Percentiles rank a stretch among this genome's conserved stretches.
Conservation (phyloP, 306 rosid genomes). For the Trifolium subterraneum region DNA sequence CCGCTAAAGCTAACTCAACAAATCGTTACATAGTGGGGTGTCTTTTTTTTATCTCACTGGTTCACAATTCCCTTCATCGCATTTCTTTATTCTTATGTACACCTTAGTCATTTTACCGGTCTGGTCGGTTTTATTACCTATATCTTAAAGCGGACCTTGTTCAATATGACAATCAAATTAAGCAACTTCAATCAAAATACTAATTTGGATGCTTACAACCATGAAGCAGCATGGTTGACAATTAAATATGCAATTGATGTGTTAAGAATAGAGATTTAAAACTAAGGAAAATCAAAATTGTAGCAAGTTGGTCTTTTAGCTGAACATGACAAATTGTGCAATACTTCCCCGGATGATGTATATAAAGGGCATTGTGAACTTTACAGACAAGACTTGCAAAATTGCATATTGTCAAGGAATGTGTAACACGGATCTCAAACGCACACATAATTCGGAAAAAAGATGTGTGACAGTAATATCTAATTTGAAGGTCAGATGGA, state of each 20-base stretch:
- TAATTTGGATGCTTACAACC: slow-evolving; percentile 13
- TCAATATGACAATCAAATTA: background rate
- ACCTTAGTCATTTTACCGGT: background rate
- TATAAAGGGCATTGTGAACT: slow-evolving; percentile 19
- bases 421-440: background rate
- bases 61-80: background rate
- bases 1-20: background rate
- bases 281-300: background rate
- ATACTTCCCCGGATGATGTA: slow-evolving; percentile 1
- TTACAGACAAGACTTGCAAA: background rate
- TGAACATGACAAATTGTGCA: slow-evolving; percentile 12
- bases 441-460: background rate
- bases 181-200: slow-evolving; percentile 23
- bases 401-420: background rate
- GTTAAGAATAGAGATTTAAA: background rate
- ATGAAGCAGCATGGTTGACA: slow-evolving; percentile 8
- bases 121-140: background rate
- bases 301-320: slow-evolving; percentile 6
- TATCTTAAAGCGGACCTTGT: background rate
- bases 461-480: slow-evolving; percentile 1
- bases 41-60: background rate
- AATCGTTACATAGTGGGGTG: background rate
- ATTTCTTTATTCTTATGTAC: background rate
- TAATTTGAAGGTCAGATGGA: slow-evolving; percentile 10
- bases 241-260: slow-evolving; percentile 14